Base-by-base conservation (phyloP, 2,329 filamentous ascomycete genomes). In the Lachnellula arida region DNA sequence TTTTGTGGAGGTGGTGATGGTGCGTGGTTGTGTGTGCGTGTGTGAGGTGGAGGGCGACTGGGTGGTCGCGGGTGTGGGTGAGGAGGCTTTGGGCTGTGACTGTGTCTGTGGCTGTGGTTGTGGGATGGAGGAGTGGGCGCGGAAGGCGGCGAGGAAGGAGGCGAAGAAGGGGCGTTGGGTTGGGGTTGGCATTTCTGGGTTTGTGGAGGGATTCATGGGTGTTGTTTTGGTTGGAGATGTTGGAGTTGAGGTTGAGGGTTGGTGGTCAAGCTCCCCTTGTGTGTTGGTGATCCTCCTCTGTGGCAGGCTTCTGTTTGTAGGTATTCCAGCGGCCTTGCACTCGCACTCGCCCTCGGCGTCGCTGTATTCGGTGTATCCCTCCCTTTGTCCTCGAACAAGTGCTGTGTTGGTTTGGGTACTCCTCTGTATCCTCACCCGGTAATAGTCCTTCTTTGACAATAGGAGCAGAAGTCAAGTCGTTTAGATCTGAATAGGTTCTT, bases 61-160 rank as follows among this genome's bases (percentile, higher is more conserved):
- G 43, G 52, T 52, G 49, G 22, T 19, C 5, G 59, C 49, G 5
- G 61, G 17, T 40, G 60, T 54, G 44, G 63, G 51, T 15, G 62
- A 57, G 22, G 61, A 53, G 3, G 63, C 59, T 56, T 65, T 60
- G 48, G 57, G n/a, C n/a, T n/a, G n/a, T n/a, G n/a, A n/a, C n/a
- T n/a, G n/a, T n/a, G n/a, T n/a, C n/a, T n/a, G n/a, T n/a, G n/a
- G n/a, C n/a, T n/a, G n/a, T n/a, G n/a, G 54, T 53, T 63, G 62
- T 53, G 66, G 64, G 39, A 67, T 66, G 19, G 63, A 60, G 22
- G 60, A 62, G 49, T 67, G 68, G 8, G 66, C 65, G 39, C 68
- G 56, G 58, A 71, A 71, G n/a, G 68, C 67, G 12, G 68, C 66
- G 43, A 71, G 62, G 61, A 71, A 68, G 54, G 65, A 67, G 37